Evolutionary conservation across 441 rosid species (phyloP).

Genomic region (Populus hybrid): DNA sequence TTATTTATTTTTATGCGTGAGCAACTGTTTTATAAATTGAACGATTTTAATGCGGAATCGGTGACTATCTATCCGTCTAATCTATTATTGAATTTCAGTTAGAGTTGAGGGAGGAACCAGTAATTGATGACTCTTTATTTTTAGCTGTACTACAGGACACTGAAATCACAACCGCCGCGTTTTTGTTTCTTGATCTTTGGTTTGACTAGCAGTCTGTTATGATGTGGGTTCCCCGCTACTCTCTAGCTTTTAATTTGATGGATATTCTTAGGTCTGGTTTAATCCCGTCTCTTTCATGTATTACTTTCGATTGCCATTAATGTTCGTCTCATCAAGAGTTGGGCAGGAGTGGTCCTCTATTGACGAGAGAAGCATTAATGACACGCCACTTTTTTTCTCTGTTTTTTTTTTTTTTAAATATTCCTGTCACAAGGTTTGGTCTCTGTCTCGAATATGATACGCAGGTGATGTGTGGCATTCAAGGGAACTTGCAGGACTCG

Average conservation of each 20-base stretch:
- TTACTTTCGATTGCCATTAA: too few species aligned
- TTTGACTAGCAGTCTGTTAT: background rate
- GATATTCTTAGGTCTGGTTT: background rate
- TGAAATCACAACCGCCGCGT: constrained; percentile 4
- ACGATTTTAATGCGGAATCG: background rate
- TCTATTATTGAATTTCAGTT: background rate
- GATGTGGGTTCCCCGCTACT: background rate
- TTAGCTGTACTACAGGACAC: background rate
- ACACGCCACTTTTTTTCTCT: background rate
- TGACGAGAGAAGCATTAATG: constrained; percentile 9
- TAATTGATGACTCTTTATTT: background rate
- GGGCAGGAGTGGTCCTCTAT: background rate
- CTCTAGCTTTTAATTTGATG: background rate
- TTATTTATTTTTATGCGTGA: background rate
- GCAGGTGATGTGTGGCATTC: background rate
- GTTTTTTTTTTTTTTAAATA: too few species aligned
- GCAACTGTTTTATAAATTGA: background rate
- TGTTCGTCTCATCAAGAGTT: background rate
- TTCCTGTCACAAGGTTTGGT: background rate
- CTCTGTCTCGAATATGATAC: background rate
- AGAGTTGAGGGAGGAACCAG: background rate
- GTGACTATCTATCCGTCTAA: background rate
- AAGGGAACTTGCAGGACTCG: background rate
- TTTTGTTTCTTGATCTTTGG: background rate
- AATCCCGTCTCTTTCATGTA: background rate